Percentiles rank a stretch among this genome's conserved stretches.
phyloP scores from a whole-genome alignment of 2,329 filamentous ascomycete species.

The Pseudogymnoascus pannorum region DNA sequence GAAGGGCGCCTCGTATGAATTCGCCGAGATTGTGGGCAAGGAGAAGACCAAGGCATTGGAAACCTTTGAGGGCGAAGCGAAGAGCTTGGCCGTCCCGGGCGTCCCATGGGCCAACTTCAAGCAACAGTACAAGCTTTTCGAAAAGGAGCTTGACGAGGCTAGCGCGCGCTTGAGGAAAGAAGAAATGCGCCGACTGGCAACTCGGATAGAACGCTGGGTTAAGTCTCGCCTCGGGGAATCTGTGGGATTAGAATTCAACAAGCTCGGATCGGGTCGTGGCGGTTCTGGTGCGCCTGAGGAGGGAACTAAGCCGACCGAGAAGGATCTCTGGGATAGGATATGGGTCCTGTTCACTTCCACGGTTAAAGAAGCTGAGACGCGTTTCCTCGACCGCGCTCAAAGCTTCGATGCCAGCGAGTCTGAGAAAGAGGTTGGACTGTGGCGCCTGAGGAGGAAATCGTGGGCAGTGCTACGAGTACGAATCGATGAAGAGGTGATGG shows the following conservation, averaged over 20 bases:
- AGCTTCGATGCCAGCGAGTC: slow-evolving; percentile 89
- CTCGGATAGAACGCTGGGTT: slow-evolving; percentile 89
- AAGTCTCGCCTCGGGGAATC: slow-evolving; percentile 79
- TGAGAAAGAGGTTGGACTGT: slow-evolving; percentile 86
- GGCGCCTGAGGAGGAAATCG: slow-evolving; percentile 86
- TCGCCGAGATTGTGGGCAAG: slow-evolving; percentile 81
- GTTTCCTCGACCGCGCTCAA: slow-evolving; percentile 81
- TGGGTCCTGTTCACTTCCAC: slow-evolving; percentile 80
- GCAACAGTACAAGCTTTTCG: slow-evolving; percentile 70
- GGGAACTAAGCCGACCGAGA: slow-evolving; percentile 70
- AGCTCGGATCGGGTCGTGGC: slow-evolving; percentile 79
- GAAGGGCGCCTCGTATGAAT: slow-evolving; percentile 84
- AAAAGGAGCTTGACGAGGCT: slow-evolving; percentile 86
- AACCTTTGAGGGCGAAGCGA: slow-evolving; percentile 68
- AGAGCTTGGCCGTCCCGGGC: slow-evolving; percentile 67
- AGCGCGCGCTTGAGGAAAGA: slow-evolving; percentile 81
- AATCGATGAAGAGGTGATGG: slow-evolving; percentile 96
- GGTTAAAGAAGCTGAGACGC: slow-evolving; percentile 74
- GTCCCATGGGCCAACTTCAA: slow-evolving; percentile 83
- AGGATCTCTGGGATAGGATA: slow-evolving; percentile 90
- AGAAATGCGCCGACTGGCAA: slow-evolving; percentile 89
- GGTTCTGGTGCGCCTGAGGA: slow-evolving; percentile 73
- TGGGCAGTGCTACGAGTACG: slow-evolving; percentile 86
- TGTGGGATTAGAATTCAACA: slow-evolving; percentile 91
- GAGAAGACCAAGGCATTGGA: slow-evolving; percentile 72